Conservation (phyloP, 1,284 basidiomycete genomes). For the Papiliotrema nemorosa region DNA sequence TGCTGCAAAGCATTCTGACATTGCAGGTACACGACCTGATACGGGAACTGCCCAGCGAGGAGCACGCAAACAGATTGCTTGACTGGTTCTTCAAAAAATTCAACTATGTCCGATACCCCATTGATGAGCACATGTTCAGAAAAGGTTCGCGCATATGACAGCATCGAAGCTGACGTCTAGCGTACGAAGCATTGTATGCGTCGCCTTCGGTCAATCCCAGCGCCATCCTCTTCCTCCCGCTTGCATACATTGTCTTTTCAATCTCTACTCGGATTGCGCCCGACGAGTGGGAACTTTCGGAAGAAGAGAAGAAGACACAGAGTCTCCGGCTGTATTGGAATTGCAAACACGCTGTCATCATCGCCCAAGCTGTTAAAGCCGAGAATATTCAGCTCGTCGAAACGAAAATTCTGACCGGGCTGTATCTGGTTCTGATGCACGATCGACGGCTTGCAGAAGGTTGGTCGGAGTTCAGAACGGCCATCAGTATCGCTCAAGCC, state of each 20-base stretch:
- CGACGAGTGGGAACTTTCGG: constrained; percentile 69
- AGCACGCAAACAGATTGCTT: constrained; percentile 2
- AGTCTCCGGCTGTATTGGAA: constrained; percentile 86
- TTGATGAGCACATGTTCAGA: constrained; percentile 80
- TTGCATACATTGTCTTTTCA: constrained; percentile 85
- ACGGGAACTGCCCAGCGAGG: constrained; percentile 63
- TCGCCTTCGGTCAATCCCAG: constrained; percentile 11
- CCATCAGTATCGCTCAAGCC: constrained; percentile 83
- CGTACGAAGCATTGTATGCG: constrained; percentile 70
- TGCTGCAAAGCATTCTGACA: neutral
- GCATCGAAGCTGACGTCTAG: constrained; percentile 8
- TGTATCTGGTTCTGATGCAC: constrained; percentile 72
- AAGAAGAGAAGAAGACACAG: constrained; percentile 63
- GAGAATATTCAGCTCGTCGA: constrained; percentile 85
- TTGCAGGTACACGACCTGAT: constrained; percentile 60
- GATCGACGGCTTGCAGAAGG: constrained; percentile 60
- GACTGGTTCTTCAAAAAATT: constrained; percentile 53
- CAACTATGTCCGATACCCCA: constrained; percentile 88
- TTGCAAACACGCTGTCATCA: constrained; percentile 73
- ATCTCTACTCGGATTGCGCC: constrained; percentile 82
- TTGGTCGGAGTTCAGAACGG: constrained; percentile 88
- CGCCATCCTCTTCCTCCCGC: constrained; percentile 57
- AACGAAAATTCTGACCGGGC: constrained; percentile 78
- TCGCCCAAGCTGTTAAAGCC: constrained; percentile 80
- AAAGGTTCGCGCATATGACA: constrained; percentile 13